Evolutionary conservation across 306 rosid genomes (phyloP).

Genomic region (Cyamopsis tetragonoloba): DNA sequence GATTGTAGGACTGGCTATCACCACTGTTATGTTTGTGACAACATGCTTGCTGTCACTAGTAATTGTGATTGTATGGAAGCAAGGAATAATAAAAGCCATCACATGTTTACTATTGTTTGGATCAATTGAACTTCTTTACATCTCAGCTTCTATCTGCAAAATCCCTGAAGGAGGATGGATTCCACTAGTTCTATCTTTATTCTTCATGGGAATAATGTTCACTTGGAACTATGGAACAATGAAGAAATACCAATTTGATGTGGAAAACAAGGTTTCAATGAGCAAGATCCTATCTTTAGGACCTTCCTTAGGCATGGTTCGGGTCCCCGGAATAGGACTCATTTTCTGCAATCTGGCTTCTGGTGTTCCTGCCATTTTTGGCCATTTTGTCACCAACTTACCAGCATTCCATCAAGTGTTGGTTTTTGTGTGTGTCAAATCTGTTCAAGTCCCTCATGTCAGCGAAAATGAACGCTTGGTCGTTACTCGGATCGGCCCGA

Average conservation of each 20-base stretch:
- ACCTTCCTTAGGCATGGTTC: constrained; percentile 32
- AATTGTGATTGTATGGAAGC: constrained; percentile 63
- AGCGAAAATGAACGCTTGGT: constrained; percentile 42
- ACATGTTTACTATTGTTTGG: constrained; percentile 31
- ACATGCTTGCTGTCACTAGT: constrained; percentile 66
- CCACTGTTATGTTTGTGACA: constrained; percentile 40
- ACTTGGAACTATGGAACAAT: constrained; percentile 36
- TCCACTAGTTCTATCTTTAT: constrained; percentile 28
- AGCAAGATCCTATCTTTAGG: constrained; percentile 34
- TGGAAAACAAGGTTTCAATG: constrained; percentile 37
- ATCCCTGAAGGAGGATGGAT: constrained; percentile 38
- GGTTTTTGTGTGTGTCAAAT: constrained; percentile 34
- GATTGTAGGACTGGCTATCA: constrained; percentile 32
- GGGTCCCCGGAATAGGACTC: constrained; percentile 39
- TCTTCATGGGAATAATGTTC: constrained; percentile 31
- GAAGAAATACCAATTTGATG: constrained; percentile 36
- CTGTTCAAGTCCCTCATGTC: constrained; percentile 37
- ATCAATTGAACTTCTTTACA: constrained; percentile 33
- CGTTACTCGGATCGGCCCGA: constrained; percentile 61
- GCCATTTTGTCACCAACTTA: constrained; percentile 34
- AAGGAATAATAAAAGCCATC: constrained; percentile 39
- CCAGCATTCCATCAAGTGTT: constrained; percentile 41
- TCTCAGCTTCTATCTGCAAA: constrained; percentile 34
- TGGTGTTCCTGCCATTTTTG: constrained; percentile 38
- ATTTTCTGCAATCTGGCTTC: constrained; percentile 34